Evolutionary conservation across 129 eudicot genomes (phyloP).

Genomic region (Saussurea involucrata): DNA sequence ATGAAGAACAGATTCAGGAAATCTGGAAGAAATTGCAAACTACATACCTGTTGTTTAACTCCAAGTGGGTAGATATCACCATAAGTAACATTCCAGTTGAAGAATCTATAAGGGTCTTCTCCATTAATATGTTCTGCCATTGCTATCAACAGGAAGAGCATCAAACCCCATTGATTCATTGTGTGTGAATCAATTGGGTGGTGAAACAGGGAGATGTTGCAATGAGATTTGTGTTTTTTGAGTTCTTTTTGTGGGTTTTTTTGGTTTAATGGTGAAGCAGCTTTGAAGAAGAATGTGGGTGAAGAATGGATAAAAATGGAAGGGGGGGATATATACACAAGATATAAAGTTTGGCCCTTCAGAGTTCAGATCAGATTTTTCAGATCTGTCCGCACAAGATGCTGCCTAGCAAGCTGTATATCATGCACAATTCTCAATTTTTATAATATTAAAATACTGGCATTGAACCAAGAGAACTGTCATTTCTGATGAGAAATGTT

Average conservation of each 20-base stretch:
- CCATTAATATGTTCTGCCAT: constrained; percentile 13
- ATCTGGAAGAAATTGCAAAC: neutral
- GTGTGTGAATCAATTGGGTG: constrained; percentile 4
- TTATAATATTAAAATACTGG: no score
- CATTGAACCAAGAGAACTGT: no score
- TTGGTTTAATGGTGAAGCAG: neutral
- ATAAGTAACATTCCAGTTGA: constrained; percentile 65
- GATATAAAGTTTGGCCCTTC: neutral
- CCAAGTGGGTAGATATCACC: constrained; percentile 78
- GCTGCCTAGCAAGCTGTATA: constrained; percentile 21
- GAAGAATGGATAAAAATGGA: constrained; percentile 2
- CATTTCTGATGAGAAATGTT: no score
- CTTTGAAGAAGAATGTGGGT: neutral
- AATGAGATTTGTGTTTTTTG: neutral
- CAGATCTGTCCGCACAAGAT: constrained; percentile 26
- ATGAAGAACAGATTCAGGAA: neutral
- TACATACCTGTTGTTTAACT: constrained; percentile 54
- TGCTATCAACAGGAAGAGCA: constrained; percentile 17
- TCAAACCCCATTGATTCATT: constrained; percentile 23
- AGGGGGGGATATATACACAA: constrained; percentile 4
- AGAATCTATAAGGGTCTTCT: constrained; percentile 60
- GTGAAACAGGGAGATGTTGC: neutral
- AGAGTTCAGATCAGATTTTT: constrained; percentile 10
- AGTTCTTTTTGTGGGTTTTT: neutral
- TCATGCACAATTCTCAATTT: neutral